Base-by-base conservation (phyloP, 2,329 filamentous ascomycete genomes). In the Ophiostoma populinum region DNA sequence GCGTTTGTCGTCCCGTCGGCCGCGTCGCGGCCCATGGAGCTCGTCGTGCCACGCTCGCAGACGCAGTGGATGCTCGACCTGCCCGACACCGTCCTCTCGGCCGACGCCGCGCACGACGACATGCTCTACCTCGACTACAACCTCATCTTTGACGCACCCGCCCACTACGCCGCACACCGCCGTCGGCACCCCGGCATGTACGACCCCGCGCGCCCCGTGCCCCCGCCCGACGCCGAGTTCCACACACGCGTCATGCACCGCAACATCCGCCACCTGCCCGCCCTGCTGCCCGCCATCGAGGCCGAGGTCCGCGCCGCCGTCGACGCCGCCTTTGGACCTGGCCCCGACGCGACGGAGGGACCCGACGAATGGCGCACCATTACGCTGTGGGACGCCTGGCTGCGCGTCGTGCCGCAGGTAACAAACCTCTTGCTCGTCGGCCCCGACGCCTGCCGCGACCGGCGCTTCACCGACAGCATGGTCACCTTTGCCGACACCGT, bases 401-500 rank as follows among this genome's bases (percentile, higher is more conserved):
- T 63, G 21, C 46, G 43, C 4, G 51, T 65, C 12, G 53, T 62
- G 22, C 57, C 60, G 10, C 49, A 47, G 4, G 51, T 62, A 5
- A 63, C 60, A 1, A 63, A 61, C 45, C 51, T 54, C 12, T 43
- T 64, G 35, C 48, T 64, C 5, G 54, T 61, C 7, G 60, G 61
- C 11, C 39, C 44, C 1, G 47, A 45, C 7, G 34, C 53, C 28
- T 57, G 53, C 45, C 58, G 58, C 19, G 55, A 70, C 40, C 44
- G 54, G 17, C 48, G 51, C 6, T 66, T 65, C 37, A 49, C 70
- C 27, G 45, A 55, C n/a, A 51, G 55, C 35, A 63, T 64, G 44
- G 50, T 63, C 7, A 49, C 49, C 18, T 72, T 70, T 40, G 62
- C 65, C 21, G 56, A 63, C 39, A 58, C 58, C 33, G 57, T 69